A percentile compares a stretch with the other conserved stretches of the same genome.
Conservation (phyloP, 345 rosid genomes). For the Pistacia atlantica region DNA sequence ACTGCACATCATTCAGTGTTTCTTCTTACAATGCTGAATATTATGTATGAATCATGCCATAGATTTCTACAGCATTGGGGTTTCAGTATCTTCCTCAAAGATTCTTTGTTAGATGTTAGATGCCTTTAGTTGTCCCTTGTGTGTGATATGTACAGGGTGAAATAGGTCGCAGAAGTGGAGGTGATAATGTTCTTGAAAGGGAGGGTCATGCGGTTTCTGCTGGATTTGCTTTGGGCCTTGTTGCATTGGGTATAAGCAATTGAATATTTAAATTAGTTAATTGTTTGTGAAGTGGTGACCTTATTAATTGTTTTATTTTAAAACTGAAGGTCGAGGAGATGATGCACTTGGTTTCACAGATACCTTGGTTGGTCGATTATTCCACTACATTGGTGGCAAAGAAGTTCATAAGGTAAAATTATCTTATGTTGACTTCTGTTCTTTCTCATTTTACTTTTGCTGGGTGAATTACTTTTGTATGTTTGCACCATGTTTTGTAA, state of each 20-base stretch:
- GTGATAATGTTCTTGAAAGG: conserved; percentile 99
- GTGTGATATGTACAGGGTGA: conserved; percentile 65
- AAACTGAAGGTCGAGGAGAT: conserved; percentile 79
- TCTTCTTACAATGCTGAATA: not conserved
- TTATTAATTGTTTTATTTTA: conserved; percentile 20
- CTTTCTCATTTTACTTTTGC: conserved; percentile 15
- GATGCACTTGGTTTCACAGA: conserved; percentile 76
- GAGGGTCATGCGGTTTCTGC: conserved; percentile 99
- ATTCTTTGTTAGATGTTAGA: conserved; percentile 19
- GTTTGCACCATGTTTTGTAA: conserved; percentile 8
- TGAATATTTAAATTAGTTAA: conserved; percentile 12
- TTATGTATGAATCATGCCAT: not conserved
- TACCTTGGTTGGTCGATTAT: conserved; percentile 74
- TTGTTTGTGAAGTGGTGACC: not conserved
- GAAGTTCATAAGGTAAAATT: conserved; percentile 59
- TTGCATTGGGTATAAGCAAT: conserved; percentile 75
- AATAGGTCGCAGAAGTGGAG: conserved; percentile 96
- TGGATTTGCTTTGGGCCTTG: conserved; percentile 97
- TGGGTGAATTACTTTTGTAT: conserved; percentile 8
- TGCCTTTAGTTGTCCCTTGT: conserved; percentile 25
- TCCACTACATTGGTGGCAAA: conserved; percentile 87
- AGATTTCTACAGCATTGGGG: not conserved
- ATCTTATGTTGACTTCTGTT: conserved; percentile 29
- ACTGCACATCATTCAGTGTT: conserved; percentile 1
- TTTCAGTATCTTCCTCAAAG: conserved; percentile 10